These are phyloP conservation scores for Sporothrix globosa DNA, from an alignment of 2,329 filamentous ascomycete species.

Conservation along the genomic window DNA sequence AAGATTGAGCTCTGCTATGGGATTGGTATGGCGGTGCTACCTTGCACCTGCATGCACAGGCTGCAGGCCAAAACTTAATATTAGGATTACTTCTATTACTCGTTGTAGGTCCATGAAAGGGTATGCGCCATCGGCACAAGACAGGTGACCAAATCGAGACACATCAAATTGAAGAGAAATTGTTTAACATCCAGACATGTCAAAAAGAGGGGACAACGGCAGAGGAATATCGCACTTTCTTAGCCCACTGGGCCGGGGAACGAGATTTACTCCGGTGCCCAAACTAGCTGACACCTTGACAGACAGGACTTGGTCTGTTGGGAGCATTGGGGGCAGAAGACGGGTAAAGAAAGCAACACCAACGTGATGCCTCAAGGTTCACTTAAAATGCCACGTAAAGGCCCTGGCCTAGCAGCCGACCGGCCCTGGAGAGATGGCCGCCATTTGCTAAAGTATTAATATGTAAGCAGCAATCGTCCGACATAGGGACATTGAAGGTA, in stretches of 20 bases:
- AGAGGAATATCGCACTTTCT: not conserved
- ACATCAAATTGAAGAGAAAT: constrained; percentile 2
- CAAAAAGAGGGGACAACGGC: not conserved
- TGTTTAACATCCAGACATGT: not conserved
- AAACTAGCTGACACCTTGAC: not conserved
- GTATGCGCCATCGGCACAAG: not conserved
- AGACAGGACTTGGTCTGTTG: not conserved
- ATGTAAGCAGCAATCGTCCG: not conserved
- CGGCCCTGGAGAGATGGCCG: not conserved
- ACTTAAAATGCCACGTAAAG: not conserved
- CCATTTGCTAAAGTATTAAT: not conserved
- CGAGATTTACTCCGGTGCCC: not conserved
- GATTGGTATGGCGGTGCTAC: not conserved
- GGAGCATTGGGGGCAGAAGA: constrained; percentile 6
- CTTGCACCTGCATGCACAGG: not conserved
- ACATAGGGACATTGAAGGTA: not conserved
- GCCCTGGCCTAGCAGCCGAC: not conserved
- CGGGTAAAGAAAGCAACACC: not conserved
- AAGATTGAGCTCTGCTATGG: not conserved
- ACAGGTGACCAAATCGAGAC: not conserved
- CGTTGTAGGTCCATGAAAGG: too few species aligned
- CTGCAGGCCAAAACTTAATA: not conserved
- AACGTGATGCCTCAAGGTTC: not conserved
- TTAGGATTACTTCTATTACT: too few species aligned
- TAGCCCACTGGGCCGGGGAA: constrained; percentile 9